Base-by-base conservation (phyloP, 164 flowering plant genomes). In the Aristolochia californica region DNA sequence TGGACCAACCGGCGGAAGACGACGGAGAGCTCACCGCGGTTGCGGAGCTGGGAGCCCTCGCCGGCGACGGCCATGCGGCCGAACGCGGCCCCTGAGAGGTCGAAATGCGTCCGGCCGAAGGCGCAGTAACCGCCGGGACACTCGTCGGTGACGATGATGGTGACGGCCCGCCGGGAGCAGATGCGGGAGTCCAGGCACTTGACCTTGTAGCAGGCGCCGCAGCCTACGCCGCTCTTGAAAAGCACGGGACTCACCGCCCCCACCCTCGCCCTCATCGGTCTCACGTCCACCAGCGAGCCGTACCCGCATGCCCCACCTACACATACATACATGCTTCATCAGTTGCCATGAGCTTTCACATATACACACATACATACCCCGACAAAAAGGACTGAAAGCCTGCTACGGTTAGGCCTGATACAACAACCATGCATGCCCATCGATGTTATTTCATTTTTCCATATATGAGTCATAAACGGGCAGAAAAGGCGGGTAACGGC, bases 231-330 rank as follows among this genome's bases (percentile, higher is more conserved):
- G 15, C 55, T 68, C 66, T 74, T 79, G 75, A 90, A 94, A 30
- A 94, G 75, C 7, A 80, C 72, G 5, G 93, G 89, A 57, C 95
- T 84, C 68, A 88, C 97, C 11, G 99, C 96, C n/a, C 95, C 95
- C 2, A 88, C 97, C 52, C 97, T 56, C 0, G 97, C 85, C 71
- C 67, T 71, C 40, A 83, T 62, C 30, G 97, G 99, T 71, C 68
- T 76, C 62, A 85, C 95, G 56, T 87, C 95, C 75, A 94, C 99
- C 56, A 90, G n/a, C 0, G 85, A 57, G 1, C 96, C 97, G 72
- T 94, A 94, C 65, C 99, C 97, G 52, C 99, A 94, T 48, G 99
- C 97, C 50, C 99, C 99, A 53, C 99, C 96, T 88, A 72, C 27
- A 40, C 28, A 38, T 45, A 25, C 48, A 59, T 44, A 10, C 53